Evolutionary conservation across 73 alveolate genomes (phyloP).

Genomic region (Tetrahymena borealis): DNA sequence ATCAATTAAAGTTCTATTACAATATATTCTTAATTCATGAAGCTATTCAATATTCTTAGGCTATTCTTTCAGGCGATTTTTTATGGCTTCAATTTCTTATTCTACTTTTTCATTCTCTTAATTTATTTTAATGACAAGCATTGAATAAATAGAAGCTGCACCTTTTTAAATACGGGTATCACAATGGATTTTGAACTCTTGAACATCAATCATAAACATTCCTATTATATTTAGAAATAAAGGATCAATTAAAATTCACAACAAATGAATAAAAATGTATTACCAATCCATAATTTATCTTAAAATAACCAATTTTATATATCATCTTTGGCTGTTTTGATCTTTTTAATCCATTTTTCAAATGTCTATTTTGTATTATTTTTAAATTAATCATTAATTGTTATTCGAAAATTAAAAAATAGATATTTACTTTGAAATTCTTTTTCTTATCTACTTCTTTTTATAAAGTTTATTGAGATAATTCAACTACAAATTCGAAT

Average conservation of each 20-base stretch:
- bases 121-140: slow-evolving; percentile 46
- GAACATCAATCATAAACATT: background rate
- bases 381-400: background rate
- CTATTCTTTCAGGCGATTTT: slow-evolving; percentile 42
- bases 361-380: background rate
- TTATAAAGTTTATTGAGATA: slow-evolving; percentile 42
- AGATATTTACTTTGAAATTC: slow-evolving; percentile 36
- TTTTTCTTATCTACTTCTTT: slow-evolving; percentile 48
- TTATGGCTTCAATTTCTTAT: slow-evolving; percentile 59
- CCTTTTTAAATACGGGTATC: slow-evolving; percentile 12
- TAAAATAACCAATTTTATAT: background rate
- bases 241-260: background rate
- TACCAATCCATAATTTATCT: background rate
- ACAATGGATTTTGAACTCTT: background rate
- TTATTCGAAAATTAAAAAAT: background rate
- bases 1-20: slow-evolving; percentile 47
- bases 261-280: background rate
- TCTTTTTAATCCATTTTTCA: background rate
- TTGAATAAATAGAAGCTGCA: slow-evolving; percentile 14
- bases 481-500: slow-evolving; percentile 28
- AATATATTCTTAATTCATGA: slow-evolving; percentile 50
- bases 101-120: slow-evolving; percentile 52
- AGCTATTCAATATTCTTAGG: slow-evolving; percentile 73
- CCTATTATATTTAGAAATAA: background rate
- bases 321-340: background rate